Conservation (phyloP, 2,329 filamentous ascomycete genomes). For the Colletotrichum orchidophilum region DNA sequence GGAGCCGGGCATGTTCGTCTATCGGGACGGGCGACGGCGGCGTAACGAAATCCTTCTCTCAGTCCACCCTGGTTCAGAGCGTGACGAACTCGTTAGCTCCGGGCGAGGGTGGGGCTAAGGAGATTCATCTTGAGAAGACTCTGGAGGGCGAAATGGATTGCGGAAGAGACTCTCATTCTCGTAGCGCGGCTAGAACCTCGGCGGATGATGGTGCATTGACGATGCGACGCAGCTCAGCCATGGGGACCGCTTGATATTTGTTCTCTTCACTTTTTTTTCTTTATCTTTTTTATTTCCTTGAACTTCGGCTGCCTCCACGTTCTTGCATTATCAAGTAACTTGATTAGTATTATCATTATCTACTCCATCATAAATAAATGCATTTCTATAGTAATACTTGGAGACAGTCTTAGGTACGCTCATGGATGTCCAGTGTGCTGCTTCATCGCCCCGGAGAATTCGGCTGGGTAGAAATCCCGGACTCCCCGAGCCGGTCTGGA, state of each 20-base stretch:
- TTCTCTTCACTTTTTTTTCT: too few relatives aligned
- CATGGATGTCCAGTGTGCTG: neutral
- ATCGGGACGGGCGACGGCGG: neutral
- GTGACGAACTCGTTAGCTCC: neutral
- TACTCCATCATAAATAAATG: neutral
- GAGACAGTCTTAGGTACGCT: neutral
- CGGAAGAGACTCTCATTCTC: neutral
- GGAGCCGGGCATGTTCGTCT: neutral
- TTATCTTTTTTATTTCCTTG: neutral
- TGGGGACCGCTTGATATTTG: neutral
- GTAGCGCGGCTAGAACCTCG: neutral
- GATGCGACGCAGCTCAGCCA: neutral
- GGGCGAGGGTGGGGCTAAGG: neutral
- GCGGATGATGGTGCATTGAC: neutral
- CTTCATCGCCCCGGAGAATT: neutral
- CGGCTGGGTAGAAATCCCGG: too few relatives aligned
- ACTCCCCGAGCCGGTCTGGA: neutral
- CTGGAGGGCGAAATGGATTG: neutral
- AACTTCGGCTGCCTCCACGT: neutral
- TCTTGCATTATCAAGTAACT: neutral
- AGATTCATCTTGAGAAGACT: accelerated
- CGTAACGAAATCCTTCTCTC: neutral
- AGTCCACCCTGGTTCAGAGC: neutral
- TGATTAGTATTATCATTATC: too few relatives aligned
- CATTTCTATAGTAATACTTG: neutral